Conservation (phyloP, 169 alveolate genomes). For the Miamiensis avidus region DNA sequence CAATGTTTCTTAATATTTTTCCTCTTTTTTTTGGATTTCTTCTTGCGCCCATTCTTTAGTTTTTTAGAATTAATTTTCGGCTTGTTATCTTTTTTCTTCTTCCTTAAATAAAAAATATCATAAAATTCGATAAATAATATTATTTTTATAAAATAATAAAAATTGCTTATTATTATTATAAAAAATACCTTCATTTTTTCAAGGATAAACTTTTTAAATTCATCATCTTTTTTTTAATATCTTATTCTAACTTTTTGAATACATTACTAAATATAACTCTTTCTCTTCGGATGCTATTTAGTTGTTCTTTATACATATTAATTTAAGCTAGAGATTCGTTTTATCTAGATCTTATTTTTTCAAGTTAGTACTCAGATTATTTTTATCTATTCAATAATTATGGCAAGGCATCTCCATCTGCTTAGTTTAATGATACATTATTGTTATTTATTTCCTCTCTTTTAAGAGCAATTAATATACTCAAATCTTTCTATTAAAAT, state of each 20-base stretch:
- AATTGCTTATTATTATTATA: background rate
- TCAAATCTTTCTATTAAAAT: conserved; percentile 11
- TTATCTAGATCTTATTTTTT: conserved; percentile 38
- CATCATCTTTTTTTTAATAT: conserved; percentile 47
- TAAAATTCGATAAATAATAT: background rate
- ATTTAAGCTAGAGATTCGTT: conserved; percentile 45
- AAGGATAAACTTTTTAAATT: conserved; percentile 19
- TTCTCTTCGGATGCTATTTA: conserved; percentile 45
- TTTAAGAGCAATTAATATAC: background rate
- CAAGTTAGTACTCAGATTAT: conserved; percentile 31
- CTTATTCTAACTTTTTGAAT: conserved; percentile 45
- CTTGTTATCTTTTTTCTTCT: background rate
- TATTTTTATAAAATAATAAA: background rate
- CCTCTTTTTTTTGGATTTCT: background rate
- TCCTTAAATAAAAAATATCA: background rate
- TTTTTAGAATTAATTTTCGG: background rate
- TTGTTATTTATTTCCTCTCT: conserved; percentile 3
- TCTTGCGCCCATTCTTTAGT: background rate
- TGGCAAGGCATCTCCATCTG: conserved; percentile 25
- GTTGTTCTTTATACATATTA: conserved; percentile 29
- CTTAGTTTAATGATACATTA: background rate
- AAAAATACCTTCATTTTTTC: conserved; percentile 12
- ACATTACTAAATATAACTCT: conserved; percentile 48
- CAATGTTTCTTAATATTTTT: background rate
- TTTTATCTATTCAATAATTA: background rate